phyloP scores from a whole-genome alignment of 169 alveolate species.

The Plasmodium chabaudi region DNA sequence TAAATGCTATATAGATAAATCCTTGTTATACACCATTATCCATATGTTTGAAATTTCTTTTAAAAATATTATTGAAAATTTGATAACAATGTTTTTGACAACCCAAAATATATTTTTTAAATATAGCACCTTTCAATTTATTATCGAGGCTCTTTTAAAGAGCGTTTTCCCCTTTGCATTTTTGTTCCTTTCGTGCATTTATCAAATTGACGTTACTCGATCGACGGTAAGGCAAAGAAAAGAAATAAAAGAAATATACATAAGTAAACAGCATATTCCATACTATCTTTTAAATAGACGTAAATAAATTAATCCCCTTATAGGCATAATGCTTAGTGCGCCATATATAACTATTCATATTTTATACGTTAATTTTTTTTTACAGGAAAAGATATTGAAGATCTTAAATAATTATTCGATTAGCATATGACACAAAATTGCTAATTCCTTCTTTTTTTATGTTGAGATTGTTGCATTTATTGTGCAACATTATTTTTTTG shows the following conservation, averaged over 20 bases:
- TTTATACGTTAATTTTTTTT: not conserved
- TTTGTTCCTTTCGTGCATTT: slow-evolving; percentile 45
- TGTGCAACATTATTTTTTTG: not conserved
- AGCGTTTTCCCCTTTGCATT: slow-evolving; percentile 49
- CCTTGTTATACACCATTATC: slow-evolving; percentile 12
- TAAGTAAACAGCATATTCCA: too few relatives aligned
- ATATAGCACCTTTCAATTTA: slow-evolving; percentile 20
- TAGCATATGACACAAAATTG: not conserved
- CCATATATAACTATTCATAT: too few relatives aligned
- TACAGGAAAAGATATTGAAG: slow-evolving; percentile 54
- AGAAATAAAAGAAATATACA: not conserved
- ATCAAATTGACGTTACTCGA: slow-evolving; percentile 24
- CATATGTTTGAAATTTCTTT: slow-evolving; percentile 55
- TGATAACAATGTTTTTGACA: slow-evolving; percentile 22
- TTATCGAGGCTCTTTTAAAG: slow-evolving; percentile 39
- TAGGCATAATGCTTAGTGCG: too few relatives aligned
- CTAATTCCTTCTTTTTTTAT: not conserved
- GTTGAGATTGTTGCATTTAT: not conserved
- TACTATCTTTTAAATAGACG: too few relatives aligned
- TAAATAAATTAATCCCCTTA: too few relatives aligned
- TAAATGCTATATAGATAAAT: slow-evolving; percentile 58
- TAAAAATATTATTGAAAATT: slow-evolving; percentile 28
- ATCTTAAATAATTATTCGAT: slow-evolving; percentile 20
- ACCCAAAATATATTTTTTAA: slow-evolving; percentile 47
- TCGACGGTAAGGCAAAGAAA: slow-evolving; percentile 28